Evolutionary conservation across 2,329 filamentous ascomycete genomes (phyloP).

Genomic region (Uncinocarpus reesii): DNA sequence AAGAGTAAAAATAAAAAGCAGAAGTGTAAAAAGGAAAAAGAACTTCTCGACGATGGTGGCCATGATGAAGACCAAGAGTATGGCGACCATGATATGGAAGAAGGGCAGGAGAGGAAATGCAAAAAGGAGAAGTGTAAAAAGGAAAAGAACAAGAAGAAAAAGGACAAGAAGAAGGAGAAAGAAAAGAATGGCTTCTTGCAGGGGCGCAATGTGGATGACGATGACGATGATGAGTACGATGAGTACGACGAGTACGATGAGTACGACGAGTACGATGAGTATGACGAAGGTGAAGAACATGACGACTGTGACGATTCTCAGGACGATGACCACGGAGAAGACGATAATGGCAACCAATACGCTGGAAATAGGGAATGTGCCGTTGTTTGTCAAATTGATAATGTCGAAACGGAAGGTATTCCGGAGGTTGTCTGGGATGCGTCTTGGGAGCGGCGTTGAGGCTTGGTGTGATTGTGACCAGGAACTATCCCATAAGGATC

Average conservation of each 20-base stretch:
- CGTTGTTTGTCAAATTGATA: slow-evolving; percentile 16
- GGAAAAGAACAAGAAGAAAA: too few species aligned
- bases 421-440: slow-evolving; percentile 16
- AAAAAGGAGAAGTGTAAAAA: too few species aligned
- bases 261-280: not conserved
- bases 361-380: slow-evolving; percentile 5
- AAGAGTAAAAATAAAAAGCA: not conserved
- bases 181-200: too few species aligned
- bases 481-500: not conserved
- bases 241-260: not conserved
- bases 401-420: slow-evolving; percentile 14
- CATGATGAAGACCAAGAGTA: not conserved
- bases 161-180: too few species aligned
- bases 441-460: not conserved
- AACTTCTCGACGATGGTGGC: not conserved
- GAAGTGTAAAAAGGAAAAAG: not conserved
- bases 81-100: not conserved
- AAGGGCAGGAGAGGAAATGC: too few species aligned
- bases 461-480: too few species aligned
- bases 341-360: slow-evolving; percentile 21
- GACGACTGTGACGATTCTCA: slow-evolving; percentile 15
- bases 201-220: too few species aligned
- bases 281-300: not conserved
- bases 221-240: not conserved
- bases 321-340: slow-evolving; percentile 26